Conservation (phyloP, 345 rosid species). For the Salix caprea region DNA sequence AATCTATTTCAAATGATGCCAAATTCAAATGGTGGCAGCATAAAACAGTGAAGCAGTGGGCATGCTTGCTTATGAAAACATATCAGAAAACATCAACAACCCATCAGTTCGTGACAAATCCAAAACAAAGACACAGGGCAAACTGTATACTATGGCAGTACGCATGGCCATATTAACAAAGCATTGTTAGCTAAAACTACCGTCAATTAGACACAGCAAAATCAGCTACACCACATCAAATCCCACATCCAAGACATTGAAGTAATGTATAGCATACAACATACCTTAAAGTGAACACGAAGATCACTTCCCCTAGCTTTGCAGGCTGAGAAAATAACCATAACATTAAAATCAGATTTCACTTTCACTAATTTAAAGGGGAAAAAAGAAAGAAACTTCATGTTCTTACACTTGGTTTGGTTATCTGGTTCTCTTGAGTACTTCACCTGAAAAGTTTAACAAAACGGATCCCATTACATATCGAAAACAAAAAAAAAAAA, state of each 20-base stretch:
- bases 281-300: conserved; percentile 76
- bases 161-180: neutral
- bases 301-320: conserved; percentile 73
- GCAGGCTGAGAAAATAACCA: conserved; percentile 46
- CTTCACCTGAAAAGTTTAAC: conserved; percentile 47
- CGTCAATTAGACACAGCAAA: neutral
- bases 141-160: neutral
- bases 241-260: neutral
- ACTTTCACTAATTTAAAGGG: neutral
- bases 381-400: neutral
- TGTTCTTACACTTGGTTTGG: conserved; percentile 61
- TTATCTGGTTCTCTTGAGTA: conserved; percentile 72
- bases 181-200: neutral
- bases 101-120: neutral
- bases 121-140: neutral
- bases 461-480: conserved; percentile 9
- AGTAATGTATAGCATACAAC: neutral
- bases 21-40: neutral
- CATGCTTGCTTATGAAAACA: neutral
- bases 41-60: neutral
- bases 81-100: neutral
- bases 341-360: conserved; percentile 3
- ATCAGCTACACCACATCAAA: neutral
- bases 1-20: neutral
- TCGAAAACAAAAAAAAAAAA: neutral